A percentile compares a stretch with the other conserved stretches of the same genome.
Evolutionary conservation across 805 yeast species (phyloP).

Genomic region (Sugiyamaella smithiae): DNA sequence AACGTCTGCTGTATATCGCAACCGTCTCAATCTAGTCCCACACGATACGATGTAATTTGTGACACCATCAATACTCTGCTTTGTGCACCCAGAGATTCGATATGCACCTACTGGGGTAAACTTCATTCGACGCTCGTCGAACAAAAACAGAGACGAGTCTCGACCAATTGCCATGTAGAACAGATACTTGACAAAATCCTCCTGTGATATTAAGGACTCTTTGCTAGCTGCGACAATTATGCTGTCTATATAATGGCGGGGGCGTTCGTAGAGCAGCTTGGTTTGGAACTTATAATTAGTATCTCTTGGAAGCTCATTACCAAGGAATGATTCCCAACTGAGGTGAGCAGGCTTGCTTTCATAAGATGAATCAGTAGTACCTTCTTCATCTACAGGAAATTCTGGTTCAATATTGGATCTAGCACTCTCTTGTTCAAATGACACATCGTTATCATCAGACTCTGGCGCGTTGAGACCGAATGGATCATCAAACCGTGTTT

Average conservation of each 20-base stretch:
- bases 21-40: slow-evolving; percentile 15
- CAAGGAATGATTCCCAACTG: slow-evolving; percentile 1
- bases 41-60: slow-evolving; percentile 1
- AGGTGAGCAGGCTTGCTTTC: no score
- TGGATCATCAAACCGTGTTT: not conserved
- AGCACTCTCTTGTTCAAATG: no score
- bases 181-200: not conserved
- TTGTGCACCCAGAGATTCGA: slow-evolving; percentile 10
- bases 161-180: slow-evolving; percentile 9
- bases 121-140: slow-evolving; percentile 5
- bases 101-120: not conserved
- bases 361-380: no score
- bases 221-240: not conserved
- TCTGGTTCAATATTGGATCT: no score
- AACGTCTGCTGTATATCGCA: slow-evolving; percentile 13
- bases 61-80: not conserved
- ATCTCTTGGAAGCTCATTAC: not conserved
- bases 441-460: no score
- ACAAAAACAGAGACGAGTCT: slow-evolving; percentile 11
- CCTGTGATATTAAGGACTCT: not conserved
- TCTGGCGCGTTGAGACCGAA: not conserved
- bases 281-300: not conserved
- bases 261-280: slow-evolving; percentile 1
- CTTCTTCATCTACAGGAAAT: no score
- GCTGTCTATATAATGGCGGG: not conserved